These are phyloP conservation scores for Dicorynia guianensis DNA, from an alignment of 306 rosid species.

Conservation along the genomic window DNA sequence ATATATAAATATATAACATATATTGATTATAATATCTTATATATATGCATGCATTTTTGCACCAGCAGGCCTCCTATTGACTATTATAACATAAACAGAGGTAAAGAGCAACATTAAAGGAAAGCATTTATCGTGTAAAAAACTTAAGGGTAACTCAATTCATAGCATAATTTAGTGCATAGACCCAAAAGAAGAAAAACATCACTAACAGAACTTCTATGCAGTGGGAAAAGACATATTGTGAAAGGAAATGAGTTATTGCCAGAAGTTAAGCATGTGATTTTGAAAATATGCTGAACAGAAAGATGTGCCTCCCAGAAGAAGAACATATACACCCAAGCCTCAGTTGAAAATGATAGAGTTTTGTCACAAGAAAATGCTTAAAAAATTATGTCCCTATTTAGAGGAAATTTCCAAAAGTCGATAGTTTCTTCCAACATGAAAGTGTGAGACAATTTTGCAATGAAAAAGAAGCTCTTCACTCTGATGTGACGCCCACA, in stretches of 20 bases:
- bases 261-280: background rate
- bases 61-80: background rate
- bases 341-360: constrained; percentile 10
- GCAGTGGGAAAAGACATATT: background rate
- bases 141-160: background rate
- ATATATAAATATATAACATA: too few species aligned
- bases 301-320: constrained; percentile 13
- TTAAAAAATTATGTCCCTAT: background rate
- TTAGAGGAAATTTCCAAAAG: constrained; percentile 6
- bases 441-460: background rate
- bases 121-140: background rate
- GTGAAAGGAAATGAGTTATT: background rate
- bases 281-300: constrained; percentile 7
- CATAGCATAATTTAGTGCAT: background rate
- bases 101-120: background rate
- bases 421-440: constrained; percentile 20
- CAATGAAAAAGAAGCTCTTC: background rate
- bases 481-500: background rate
- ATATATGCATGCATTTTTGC: background rate
- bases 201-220: background rate
- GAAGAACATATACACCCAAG: constrained; percentile 13
- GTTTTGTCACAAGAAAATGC: background rate
- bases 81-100: too few species aligned
- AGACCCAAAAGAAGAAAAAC: background rate
- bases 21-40: too few species aligned